Conservation (phyloP, 2,329 filamentous ascomycete genomes). For the Fusarium torulosum region DNA sequence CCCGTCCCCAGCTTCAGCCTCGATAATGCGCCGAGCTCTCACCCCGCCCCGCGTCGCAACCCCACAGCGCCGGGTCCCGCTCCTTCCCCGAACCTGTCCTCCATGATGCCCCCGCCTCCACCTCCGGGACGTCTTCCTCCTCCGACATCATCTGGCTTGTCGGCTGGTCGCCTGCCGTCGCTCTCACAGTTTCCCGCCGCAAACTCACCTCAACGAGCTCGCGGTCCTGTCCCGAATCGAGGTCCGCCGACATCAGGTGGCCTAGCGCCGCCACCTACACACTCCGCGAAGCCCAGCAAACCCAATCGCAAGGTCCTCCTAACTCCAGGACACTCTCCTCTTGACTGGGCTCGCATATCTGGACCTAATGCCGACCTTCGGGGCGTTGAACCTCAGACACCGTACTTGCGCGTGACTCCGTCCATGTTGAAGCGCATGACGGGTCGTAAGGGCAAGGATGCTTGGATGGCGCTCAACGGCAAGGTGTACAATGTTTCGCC, state of each 20-base stretch:
- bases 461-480: slow-evolving; percentile 90
- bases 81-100: slow-evolving; percentile 22
- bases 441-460: slow-evolving; percentile 85
- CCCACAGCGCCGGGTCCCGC: slow-evolving; percentile 18
- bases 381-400: slow-evolving; percentile 64
- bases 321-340: slow-evolving; percentile 90
- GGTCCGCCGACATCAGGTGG: slow-evolving; percentile 50
- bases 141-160: slow-evolving; percentile 38
- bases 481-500: slow-evolving; percentile 95
- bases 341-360: slow-evolving; percentile 92
- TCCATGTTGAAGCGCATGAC: slow-evolving; percentile 82
- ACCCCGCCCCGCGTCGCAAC: slow-evolving; percentile 20
- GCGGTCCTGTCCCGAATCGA: slow-evolving; percentile 59
- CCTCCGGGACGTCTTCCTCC: slow-evolving; percentile 38
- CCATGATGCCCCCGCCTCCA: slow-evolving; percentile 51
- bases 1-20: slow-evolving; percentile 63
- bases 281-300: slow-evolving; percentile 64
- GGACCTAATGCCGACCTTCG: slow-evolving; percentile 75
- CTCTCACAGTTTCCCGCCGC: slow-evolving; percentile 62
- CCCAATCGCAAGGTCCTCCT: slow-evolving; percentile 80
- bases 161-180: slow-evolving; percentile 50
- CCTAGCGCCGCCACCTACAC: slow-evolving; percentile 69
- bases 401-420: slow-evolving; percentile 82
- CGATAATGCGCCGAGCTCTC: slow-evolving; percentile 47
- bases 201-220: slow-evolving; percentile 65